phyloP scores from a whole-genome alignment of 192 early-diverging fungal genomes.

The Rhizophlyctis rosea region DNA sequence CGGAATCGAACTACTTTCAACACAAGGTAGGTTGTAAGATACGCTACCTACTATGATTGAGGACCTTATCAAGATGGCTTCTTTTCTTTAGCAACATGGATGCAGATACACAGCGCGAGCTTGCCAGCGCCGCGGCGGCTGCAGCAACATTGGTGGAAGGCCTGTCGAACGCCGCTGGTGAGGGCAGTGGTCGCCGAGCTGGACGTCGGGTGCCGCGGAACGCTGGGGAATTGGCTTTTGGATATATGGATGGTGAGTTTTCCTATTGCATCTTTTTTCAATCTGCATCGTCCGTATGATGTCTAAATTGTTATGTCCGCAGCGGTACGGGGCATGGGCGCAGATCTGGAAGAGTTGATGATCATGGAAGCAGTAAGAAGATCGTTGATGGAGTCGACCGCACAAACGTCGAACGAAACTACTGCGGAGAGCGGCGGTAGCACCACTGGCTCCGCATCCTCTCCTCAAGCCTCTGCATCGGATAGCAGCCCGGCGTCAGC shows the following conservation, averaged over 20 bases:
- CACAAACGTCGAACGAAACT: background rate
- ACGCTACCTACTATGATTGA: background rate
- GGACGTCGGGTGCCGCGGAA: background rate
- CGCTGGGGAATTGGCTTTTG: conserved; percentile 8
- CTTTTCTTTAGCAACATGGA: too few relatives aligned
- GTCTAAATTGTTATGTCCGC: conserved; percentile 4
- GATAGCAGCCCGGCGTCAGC: too few relatives aligned
- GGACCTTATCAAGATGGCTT: too few relatives aligned
- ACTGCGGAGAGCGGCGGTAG: background rate
- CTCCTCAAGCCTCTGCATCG: too few relatives aligned
- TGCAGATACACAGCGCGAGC: conserved; percentile 11
- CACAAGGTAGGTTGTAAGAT: too few relatives aligned
- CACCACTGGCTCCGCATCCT: background rate
- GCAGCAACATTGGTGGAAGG: conserved; percentile 27
- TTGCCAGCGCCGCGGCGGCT: conserved; percentile 13
- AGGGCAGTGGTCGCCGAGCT: background rate
- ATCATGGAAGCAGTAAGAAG: conserved; percentile 86
- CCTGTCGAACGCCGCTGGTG: background rate
- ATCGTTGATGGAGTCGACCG: conserved; percentile 33
- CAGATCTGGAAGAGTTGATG: conserved; percentile 89
- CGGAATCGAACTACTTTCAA: too few relatives aligned
- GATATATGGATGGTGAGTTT: conserved; percentile 24
- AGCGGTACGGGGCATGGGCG: conserved; percentile 75
- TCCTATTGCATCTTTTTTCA: background rate
- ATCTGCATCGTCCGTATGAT: background rate